Base-by-base conservation (phyloP, 176 grass and related monocot genomes). In the Thalia dealbata region DNA sequence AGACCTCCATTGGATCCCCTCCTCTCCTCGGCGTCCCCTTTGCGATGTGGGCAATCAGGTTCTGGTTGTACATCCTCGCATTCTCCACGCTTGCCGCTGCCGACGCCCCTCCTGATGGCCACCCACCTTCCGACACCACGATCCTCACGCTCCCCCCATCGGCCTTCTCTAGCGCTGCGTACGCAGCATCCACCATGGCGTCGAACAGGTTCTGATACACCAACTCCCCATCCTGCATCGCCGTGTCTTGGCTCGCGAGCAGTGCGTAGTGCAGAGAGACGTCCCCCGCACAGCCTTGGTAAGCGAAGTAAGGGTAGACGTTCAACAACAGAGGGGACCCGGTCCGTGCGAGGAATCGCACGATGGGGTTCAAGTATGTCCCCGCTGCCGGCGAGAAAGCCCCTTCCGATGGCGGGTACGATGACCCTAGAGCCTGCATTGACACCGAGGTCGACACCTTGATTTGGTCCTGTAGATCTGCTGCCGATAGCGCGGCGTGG, bases 251-350 rank as follows among this genome's bases (percentile, higher is more conserved):
- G 15, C 80, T 48, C 0, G 87, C 84, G 84, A 96, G 89, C 8
- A 87, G 71, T 0, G 88, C 84, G 38, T 82, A 91, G 38, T 60
- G 1, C 2, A 87, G 50, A 6, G 54, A 8, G 61, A 91, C 81
- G 22, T 55, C 0, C 0, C 1, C 13, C 0, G 12, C 27, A 52
- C 73, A 50, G 5, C 25, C 25, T 0, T 9, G 70, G 73, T 89
- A 89, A 14, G 77, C 76, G 80, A 96, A 86, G 80, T 96, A 96
- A 0, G 92, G 84, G 75, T 92, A 96, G 22, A 92, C 76, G 78
- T 96, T 96, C 19, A 78, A 77, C 22, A 96, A 80, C 3, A 96
- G 78, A 10, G 92, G 92, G 7, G 89, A 79, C 27, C 82, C 78
- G 0, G 67, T 92, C 41, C 8, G 35, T 11, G 28, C 80, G 0